phyloP scores from a whole-genome alignment of 1,284 basidiomycete species.

The Fomitopsis betulina region DNA sequence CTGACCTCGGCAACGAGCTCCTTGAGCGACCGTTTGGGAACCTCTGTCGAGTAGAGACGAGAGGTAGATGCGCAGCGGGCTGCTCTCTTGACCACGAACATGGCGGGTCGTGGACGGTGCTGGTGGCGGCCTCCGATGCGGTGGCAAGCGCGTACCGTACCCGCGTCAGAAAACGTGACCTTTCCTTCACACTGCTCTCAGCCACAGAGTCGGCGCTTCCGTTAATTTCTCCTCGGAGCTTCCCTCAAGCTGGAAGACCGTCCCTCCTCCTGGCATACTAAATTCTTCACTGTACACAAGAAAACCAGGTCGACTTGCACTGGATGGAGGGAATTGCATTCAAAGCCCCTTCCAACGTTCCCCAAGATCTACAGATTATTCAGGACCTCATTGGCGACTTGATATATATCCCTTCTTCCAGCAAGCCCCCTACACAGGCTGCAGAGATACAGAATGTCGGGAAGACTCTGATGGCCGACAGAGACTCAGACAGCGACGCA shows the following conservation, averaged over 20 bases:
- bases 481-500: slow-evolving; percentile 20
- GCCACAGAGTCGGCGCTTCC: background rate
- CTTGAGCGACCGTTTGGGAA: slow-evolving; percentile 52
- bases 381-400: slow-evolving; percentile 51
- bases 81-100: slow-evolving; percentile 12
- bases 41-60: slow-evolving; percentile 35
- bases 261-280: too few relatives aligned
- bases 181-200: background rate
- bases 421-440: slow-evolving; percentile 4
- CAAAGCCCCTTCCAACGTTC: slow-evolving; percentile 52
- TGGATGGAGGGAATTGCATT: slow-evolving; percentile 33
- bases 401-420: slow-evolving; percentile 13
- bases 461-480: slow-evolving; percentile 36
- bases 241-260: too few relatives aligned
- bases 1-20: slow-evolving; percentile 81
- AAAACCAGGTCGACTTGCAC: too few relatives aligned
- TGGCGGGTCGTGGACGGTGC: slow-evolving; percentile 3
- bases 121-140: background rate
- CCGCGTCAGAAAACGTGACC: slow-evolving; percentile 6
- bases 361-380: slow-evolving; percentile 72
- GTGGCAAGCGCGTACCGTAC: background rate
- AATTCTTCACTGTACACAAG: too few relatives aligned
- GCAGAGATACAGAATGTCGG: background rate
- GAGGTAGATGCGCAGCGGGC: slow-evolving; percentile 8
- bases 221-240: background rate